Base-by-base conservation (phyloP, 1,139 yeast genomes). In the Martiniozyma asiatica region DNA sequence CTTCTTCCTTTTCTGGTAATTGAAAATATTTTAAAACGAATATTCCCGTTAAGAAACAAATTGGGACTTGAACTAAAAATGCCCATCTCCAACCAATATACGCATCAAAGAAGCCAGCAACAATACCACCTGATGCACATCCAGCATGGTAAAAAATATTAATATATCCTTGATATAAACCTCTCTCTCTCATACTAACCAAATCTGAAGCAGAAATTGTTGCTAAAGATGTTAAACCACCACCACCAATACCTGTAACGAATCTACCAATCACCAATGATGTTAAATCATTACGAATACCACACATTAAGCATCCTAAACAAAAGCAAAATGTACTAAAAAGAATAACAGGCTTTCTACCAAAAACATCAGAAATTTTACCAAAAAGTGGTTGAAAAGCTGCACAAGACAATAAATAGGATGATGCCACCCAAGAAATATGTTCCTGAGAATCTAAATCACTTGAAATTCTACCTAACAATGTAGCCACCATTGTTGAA, bases 381-480 rank as follows among this genome's bases (percentile, higher is more conserved):
- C 94, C 94, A 30, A 39, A 39, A 8, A 84, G 53, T 2, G 94
- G 94, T 51, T 72, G 79, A 44, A 70, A 69, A 1, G 76, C 73
- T 0, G 76, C 66, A 42, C 68, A 65, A 4, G 78, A 61, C 8
- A 73, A 50, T 29, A 72, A 47, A 43, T 59, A 60, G 4, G 61
- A 53, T 5, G 63, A 51, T 11, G 63, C 58, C 9, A 58, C 56
- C 61, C 62, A 56, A 8, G 58, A 47, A 36, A 51, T 59, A 25
- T 56, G 45, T 26, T 52, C 45, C 8, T 55, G 55, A 3, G 57
- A 31, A 37, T 50, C 26, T 38, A 48, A 27, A 41, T 42, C 45
- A 40, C 44, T 25, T 34, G 53, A 55, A 20, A 53, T 50, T 6
- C 54, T 52, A 8, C 54, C 47, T 32, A 52, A 55, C 4, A 75